Evolutionary conservation across 768 basidiomycete species (phyloP).

Genomic region (Amanita rubescens): DNA sequence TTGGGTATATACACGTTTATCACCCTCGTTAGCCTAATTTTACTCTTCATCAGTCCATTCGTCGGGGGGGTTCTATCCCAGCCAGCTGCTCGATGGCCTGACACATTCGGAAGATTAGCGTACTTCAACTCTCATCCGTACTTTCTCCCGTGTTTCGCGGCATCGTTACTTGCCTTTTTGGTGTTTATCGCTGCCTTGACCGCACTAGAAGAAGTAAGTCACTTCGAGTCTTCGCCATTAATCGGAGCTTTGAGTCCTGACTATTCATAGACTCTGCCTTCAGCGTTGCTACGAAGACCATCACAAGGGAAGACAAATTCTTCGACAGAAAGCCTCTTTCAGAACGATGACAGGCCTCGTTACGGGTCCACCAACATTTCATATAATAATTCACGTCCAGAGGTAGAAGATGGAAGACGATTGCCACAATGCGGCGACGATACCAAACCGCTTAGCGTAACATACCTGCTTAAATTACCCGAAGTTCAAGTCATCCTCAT

Average conservation of each 20-base stretch:
- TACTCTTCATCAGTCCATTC: conserved; percentile 14
- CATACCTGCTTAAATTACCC: neutral
- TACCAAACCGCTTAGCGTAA: neutral
- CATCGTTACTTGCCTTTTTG: conserved; percentile 17
- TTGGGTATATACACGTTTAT: conserved; percentile 21
- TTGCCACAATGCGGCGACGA: neutral
- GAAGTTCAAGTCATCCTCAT: neutral
- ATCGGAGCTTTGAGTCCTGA: neutral
- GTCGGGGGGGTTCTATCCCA: conserved; percentile 27
- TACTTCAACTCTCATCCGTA: conserved; percentile 27
- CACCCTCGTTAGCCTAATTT: neutral
- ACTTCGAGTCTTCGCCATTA: neutral
- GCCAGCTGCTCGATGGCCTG: conserved; percentile 22
- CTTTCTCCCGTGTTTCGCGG: conserved; percentile 27
- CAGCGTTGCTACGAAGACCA: neutral
- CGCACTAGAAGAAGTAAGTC: conserved; percentile 22
- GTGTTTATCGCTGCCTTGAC: conserved; percentile 16
- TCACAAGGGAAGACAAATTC: neutral
- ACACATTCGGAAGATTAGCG: conserved; percentile 15
- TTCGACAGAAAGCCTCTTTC: neutral
- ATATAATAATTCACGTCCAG: neutral
- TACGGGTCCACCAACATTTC: neutral
- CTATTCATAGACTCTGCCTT: neutral
- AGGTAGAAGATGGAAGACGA: neutral
- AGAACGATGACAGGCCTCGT: neutral